These are phyloP conservation scores for Dalbergia cultrata DNA, from an alignment of 306 rosid genomes.

Conservation along the genomic window DNA sequence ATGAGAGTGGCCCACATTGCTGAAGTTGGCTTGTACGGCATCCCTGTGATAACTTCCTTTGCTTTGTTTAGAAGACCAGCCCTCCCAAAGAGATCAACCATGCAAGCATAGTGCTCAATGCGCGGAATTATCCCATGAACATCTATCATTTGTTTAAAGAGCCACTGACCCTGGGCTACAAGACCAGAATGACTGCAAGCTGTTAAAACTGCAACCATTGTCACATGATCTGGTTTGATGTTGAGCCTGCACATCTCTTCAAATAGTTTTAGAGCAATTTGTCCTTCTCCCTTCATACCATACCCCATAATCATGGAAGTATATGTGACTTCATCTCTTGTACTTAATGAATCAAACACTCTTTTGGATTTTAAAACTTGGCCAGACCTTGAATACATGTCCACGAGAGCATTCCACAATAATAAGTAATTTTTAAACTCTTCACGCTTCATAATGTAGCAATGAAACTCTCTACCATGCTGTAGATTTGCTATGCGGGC, in stretches of 20 bases:
- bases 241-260: slow-evolving; percentile 71
- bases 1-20: slow-evolving; percentile 94
- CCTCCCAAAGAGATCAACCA: slow-evolving; percentile 91
- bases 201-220: slow-evolving; percentile 81
- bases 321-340: slow-evolving; percentile 81
- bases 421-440: slow-evolving; percentile 60
- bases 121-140: slow-evolving; percentile 63
- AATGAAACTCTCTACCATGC: slow-evolving; percentile 90
- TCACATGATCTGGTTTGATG: slow-evolving; percentile 81
- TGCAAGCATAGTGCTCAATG: slow-evolving; percentile 83
- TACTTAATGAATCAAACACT: slow-evolving; percentile 74
- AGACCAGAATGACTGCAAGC: slow-evolving; percentile 96
- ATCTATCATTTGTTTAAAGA: slow-evolving; percentile 68
- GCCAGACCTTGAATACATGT: slow-evolving; percentile 92
- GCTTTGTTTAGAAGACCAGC: slow-evolving; percentile 82
- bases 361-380: slow-evolving; percentile 74
- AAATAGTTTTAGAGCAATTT: slow-evolving; percentile 68
- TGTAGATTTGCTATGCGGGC: slow-evolving; percentile 88
- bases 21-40: slow-evolving; percentile 86
- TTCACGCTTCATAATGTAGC: slow-evolving; percentile 71
- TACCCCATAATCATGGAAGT: slow-evolving; percentile 89
- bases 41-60: slow-evolving; percentile 64
- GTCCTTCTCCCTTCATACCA: slow-evolving; percentile 86
- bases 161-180: slow-evolving; percentile 60
- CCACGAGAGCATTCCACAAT: slow-evolving; percentile 84